Evolutionary conservation across 2,329 filamentous ascomycete species (phyloP).

Genomic region (Claviceps sorghi): DNA sequence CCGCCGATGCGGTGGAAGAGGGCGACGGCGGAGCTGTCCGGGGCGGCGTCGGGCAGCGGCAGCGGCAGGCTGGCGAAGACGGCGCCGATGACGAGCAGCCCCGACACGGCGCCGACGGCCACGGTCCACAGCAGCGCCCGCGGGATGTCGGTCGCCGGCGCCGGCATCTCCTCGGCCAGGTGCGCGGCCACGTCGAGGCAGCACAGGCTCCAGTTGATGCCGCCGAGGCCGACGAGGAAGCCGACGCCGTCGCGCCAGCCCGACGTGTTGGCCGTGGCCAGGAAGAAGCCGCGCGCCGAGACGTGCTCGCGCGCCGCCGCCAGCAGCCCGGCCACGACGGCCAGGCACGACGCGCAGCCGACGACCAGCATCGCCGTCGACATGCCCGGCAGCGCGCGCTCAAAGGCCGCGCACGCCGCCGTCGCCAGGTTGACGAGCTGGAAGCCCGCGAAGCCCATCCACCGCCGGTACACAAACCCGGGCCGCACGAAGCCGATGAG

Average conservation of each 20-base stretch:
- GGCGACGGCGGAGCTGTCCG: conserved; percentile 10
- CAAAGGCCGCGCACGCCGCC: conserved; percentile 10
- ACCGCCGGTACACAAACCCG: conserved; percentile 12
- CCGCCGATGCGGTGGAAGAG: conserved; percentile 12
- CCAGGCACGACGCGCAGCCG: conserved; percentile 11
- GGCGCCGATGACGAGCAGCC: conserved; percentile 10
- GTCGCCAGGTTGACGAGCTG: conserved; percentile 14
- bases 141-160: conserved; percentile 10
- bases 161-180: conserved; percentile 16
- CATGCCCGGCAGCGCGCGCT: conserved; percentile 13
- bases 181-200: conserved; percentile 16
- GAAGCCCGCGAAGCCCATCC: conserved; percentile 16
- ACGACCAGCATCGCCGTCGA: conserved; percentile 14
- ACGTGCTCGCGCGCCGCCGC: conserved; percentile 11
- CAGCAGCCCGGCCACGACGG: conserved; percentile 14
- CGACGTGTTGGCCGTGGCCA: conserved; percentile 9
- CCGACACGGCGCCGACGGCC: conserved; percentile 10
- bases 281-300: conserved; percentile 12
- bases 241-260: conserved; percentile 16
- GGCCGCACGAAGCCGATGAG: conserved; percentile 12
- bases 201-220: conserved; percentile 17
- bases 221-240: conserved; percentile 16
- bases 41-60: conserved; percentile 8
- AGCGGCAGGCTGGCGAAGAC: conserved; percentile 10
- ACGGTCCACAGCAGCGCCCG: conserved; percentile 11